phyloP scores from a whole-genome alignment of 176 grass and related monocot species.

The Typha latifolia region DNA sequence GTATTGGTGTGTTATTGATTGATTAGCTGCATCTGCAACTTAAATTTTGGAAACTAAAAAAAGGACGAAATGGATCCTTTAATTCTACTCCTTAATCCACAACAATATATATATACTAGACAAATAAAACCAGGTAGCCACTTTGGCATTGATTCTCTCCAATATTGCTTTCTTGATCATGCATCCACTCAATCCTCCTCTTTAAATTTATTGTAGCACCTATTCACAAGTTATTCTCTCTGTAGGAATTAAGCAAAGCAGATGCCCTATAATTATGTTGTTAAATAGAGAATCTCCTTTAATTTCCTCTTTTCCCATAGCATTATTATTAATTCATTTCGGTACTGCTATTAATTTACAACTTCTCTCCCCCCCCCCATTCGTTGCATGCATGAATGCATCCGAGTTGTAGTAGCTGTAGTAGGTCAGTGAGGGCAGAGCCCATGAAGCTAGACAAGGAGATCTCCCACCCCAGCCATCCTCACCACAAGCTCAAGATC shows the following conservation, averaged over 20 bases:
- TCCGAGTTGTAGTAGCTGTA: too few relatives aligned
- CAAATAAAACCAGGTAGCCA: not conserved
- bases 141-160: slow-evolving; percentile 30
- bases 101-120: too few relatives aligned
- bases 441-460: slow-evolving; percentile 38
- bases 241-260: slow-evolving; percentile 30
- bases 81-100: too few relatives aligned
- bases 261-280: slow-evolving; percentile 24
- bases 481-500: slow-evolving; percentile 30
- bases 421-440: not conserved
- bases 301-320: not conserved
- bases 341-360: too few relatives aligned
- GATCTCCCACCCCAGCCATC: slow-evolving; percentile 20
- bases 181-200: slow-evolving; percentile 10
- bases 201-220: slow-evolving; percentile 11
- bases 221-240: slow-evolving; percentile 24
- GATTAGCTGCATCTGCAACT: too few relatives aligned
- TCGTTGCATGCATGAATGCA: too few relatives aligned
- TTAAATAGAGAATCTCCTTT: slow-evolving; percentile 3
- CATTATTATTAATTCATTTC: slow-evolving; percentile 6
- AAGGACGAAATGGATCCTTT: too few relatives aligned
- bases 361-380: too few relatives aligned
- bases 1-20: too few relatives aligned
- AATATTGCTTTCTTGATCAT: slow-evolving; percentile 20
- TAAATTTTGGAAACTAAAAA: too few relatives aligned